Base-by-base conservation (phyloP, 371 early-diverging fungal species). In the Cokeromyces recurvatus region DNA sequence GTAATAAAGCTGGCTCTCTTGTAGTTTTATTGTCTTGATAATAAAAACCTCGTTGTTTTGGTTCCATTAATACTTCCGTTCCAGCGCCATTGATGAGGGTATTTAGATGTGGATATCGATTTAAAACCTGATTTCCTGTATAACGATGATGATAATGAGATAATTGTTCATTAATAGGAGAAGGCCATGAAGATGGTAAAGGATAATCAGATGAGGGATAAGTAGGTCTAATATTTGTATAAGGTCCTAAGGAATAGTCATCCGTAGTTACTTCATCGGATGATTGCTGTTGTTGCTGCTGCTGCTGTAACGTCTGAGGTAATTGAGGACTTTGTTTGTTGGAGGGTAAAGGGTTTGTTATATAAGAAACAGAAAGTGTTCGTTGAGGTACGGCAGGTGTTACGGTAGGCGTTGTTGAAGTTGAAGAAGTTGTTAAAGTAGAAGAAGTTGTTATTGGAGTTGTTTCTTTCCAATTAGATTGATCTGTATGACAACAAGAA, bases 41-140 rank as follows among this genome's bases (percentile, higher is more conserved):
- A 38, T 72, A 72, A 41, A 68, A 72, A 3, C 73, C 73, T 27
- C 73, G 52, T 38, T 72, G 73, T 32, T 55, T 66, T 10, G 73
- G 73, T 34, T 68, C 73, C 64, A 72, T 68, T 14, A 62, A 23
- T 0, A 57, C 53, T 38, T 57, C 57, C 15, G 46, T 29, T 6
- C 11, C 32, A 7, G 43, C 21, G 14, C 53, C 42, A 12, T 51
- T 27, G n/a, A 51, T 44, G 2, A 51, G 24, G 44, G 51, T 51
- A 44, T 51, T 51, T 15, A 51, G 29, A 38, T 51, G 51, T 23
- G 51, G 51, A 37, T 24, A 51, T 44, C 38, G 29, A 11, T 29
- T 5, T 5, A 29, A 11, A 29, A 29, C 29, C 29, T 29, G 29
- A 11, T 11, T 29, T 11, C 11, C 11, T 11, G 5, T 8, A 11